Conservation (phyloP, 768 basidiomycete species). For the Hydnum rufescens region DNA sequence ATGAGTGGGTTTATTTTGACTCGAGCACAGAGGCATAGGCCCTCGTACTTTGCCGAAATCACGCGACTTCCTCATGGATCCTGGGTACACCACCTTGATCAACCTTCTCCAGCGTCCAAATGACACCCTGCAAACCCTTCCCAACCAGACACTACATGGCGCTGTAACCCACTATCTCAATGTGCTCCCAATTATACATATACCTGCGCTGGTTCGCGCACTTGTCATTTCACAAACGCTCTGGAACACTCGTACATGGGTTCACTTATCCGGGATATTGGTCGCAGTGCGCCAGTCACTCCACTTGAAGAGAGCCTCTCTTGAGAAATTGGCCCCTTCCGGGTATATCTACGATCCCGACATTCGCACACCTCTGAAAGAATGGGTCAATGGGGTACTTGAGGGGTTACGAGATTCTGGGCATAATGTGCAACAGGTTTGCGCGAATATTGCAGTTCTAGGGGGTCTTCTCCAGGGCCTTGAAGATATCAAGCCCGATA, state of each 20-base stretch:
- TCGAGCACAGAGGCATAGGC: too few species aligned
- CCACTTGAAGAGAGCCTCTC: background rate
- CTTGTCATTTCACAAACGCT: constrained; percentile 3
- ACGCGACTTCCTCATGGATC: constrained; percentile 2
- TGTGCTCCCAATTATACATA: constrained; percentile 1
- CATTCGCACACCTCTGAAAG: background rate
- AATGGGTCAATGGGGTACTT: constrained; percentile 2
- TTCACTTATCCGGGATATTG: background rate
- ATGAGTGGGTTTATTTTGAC: background rate
- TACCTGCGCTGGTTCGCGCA: constrained; percentile 5
- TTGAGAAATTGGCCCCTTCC: background rate
- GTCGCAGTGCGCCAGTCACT: constrained; percentile 5
- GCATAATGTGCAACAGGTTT: background rate
- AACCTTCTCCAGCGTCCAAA: constrained; percentile 3
- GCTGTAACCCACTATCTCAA: constrained; percentile 7
- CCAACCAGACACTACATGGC: background rate
- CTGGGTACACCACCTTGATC: constrained; percentile 6
- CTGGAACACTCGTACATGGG: background rate
- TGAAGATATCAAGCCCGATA: constrained; percentile 1
- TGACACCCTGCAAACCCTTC: background rate
- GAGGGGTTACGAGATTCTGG: background rate
- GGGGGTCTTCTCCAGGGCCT: constrained; percentile 4
- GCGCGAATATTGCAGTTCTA: constrained; percentile 2
- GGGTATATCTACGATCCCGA: background rate
- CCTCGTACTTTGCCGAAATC: too few species aligned